Percentiles rank a stretch among this genome's conserved stretches.
Evolutionary conservation across 2,329 filamentous ascomycete species (phyloP).

Genomic region (Lithohypha guttulata): DNA sequence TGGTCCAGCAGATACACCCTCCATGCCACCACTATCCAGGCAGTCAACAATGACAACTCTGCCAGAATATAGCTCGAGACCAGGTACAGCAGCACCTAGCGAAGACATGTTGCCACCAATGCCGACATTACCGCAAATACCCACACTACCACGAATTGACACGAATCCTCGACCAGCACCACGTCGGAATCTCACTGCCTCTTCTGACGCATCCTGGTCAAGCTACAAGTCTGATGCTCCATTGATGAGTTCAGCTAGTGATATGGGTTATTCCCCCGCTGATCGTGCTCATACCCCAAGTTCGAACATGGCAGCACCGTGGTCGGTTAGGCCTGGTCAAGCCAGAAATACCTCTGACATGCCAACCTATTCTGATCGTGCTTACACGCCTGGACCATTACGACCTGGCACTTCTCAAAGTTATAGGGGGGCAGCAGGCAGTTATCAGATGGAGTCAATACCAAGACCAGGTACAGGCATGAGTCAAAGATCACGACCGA

Average conservation of each 20-base stretch:
- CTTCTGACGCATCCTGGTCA: slow-evolving; percentile 41
- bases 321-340: slow-evolving; percentile 13
- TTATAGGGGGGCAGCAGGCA: slow-evolving; percentile 21
- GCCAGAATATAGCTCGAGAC: slow-evolving; percentile 51
- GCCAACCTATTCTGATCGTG: slow-evolving; percentile 22
- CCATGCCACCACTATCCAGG: slow-evolving; percentile 49
- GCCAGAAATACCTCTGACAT: slow-evolving; percentile 20
- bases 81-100: slow-evolving; percentile 39
- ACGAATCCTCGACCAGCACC: slow-evolving; percentile 7
- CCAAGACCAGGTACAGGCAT: slow-evolving; percentile 20
- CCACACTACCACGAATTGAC: slow-evolving; percentile 11
- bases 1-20: slow-evolving; percentile 40
- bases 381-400: slow-evolving; percentile 21
- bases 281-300: slow-evolving; percentile 16
- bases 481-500: slow-evolving; percentile 15
- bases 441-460: slow-evolving; percentile 23
- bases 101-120: slow-evolving; percentile 23
- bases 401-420: slow-evolving; percentile 22
- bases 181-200: slow-evolving; percentile 40
- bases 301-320: slow-evolving; percentile 23
- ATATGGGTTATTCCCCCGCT: slow-evolving; percentile 43
- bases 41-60: slow-evolving; percentile 53
- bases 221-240: slow-evolving; percentile 56
- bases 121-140: too few species aligned
- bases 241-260: slow-evolving; percentile 48